Evolutionary conservation across 768 basidiomycete species (phyloP), one percentile per base, ranked within the genome.

Genomic region (Naganishia vaughanmartiniae): DNA sequence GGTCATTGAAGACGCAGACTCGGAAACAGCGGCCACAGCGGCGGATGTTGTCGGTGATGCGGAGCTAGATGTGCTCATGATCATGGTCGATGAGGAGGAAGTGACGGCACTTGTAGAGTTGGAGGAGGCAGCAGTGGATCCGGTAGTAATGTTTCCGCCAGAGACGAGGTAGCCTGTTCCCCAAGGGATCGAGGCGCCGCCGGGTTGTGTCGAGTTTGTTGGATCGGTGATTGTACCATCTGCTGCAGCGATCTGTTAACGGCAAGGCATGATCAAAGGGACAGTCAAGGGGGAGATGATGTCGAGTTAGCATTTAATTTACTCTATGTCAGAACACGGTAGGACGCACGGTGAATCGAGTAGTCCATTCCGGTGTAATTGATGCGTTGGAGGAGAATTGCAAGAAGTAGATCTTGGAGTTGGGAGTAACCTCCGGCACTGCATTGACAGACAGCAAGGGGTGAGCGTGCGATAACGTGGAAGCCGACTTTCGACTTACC

Each of bases 351-450:
- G 77, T 78, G 74, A 80, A 80, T 55, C 79, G 76, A 26, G 79
- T 80, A 34, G 77, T 77, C 79, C 79, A 80, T 15, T 73, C 69
- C 39, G 66, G 70, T 26, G 71, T 72, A n/a, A 73, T 72, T 2
- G 71, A 42, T 11, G 74, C 76, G 51, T 42, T 33, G 17, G 73
- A 72, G 17, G 77, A 75, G 72, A 80, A 80, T 57, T 80, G 79
- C 67, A 78, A 73, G 69, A 80, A 80, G 73, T 80, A 80, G 70
- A 80, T 80, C 70, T 75, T 73, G 55, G 77, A 73, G 66, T 77
- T 71, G 24, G 79, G 79, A 19, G 73, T 63, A 26, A 80, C 79
- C 6, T 74, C 76, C 24, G 79, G 79, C 21, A 73, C 75, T n/a
- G 63, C 54, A 54, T 71, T 67, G 17, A 72, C 28, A 39, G 17